Evolutionary conservation across 2,329 filamentous ascomycete genomes (phyloP), one percentile per base, ranked within the genome.

Genomic region (Aspergillus sojae): DNA sequence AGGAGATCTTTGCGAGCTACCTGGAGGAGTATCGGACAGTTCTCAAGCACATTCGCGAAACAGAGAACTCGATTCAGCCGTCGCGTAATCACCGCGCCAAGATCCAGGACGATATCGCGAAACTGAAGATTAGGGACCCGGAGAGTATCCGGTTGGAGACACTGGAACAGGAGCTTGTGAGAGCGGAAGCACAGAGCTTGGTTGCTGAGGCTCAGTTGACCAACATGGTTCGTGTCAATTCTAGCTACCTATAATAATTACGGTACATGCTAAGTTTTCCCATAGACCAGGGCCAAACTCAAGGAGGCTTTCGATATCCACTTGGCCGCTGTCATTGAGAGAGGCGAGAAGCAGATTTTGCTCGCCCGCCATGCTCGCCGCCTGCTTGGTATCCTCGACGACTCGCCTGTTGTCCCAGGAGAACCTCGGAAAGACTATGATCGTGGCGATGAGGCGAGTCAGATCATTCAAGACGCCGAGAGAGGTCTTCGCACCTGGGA

Each of bases 171-270:
- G 95, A 98, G 83, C 88, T 99, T 59, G 94, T 99, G 59, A 86
- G 95, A 69, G 94, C 94, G 28, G 95, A 99, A 83, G 95, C 95
- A 3, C 94, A 98, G 83, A 96, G 93, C 73, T 81, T 99, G 63
- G 95, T 99, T 57, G 95, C 95, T 1, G 95, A 99, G 81, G 95
- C 95, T 26, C 95, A 99, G 80, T 84, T 99, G 77, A 94, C 91
- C 74, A 99, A 99, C 78, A 89, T 97, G 70, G 93, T 96, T 82
- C 65, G 90, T 85, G 28, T 52, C 21, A 10, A 50, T 46, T 52
- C 43, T 7, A 23, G 41, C 46, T 52, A 5, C 21, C 1, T 39
- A 26, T 14, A 10, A 28, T 21, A 30, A 57, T 9, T 48, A 7
- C 16, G 19, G 21, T 19, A 45, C 28, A 23, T 52, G 53, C 45